These are phyloP conservation scores for Pythium volutum DNA, from an alignment of 352 stramenopile genomes.

Conservation along the genomic window DNA sequence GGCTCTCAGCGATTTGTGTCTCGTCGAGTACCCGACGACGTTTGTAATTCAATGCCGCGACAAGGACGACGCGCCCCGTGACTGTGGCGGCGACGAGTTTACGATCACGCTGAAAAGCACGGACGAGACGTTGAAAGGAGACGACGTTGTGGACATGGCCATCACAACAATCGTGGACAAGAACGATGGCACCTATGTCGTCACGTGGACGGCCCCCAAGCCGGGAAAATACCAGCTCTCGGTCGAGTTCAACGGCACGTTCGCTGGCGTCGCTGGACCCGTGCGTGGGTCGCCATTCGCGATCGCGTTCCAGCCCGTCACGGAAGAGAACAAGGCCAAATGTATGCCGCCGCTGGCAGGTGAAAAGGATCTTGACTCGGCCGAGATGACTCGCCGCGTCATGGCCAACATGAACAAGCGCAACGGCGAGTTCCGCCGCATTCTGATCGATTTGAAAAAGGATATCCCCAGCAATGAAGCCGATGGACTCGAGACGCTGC, in stretches of 20 bases:
- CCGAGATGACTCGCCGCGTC: slow-evolving; percentile 62
- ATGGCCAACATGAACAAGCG: slow-evolving; percentile 85
- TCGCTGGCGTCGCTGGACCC: slow-evolving; percentile 88
- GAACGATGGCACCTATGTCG: slow-evolving; percentile 93
- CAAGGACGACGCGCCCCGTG: slow-evolving; percentile 83
- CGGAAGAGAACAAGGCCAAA: slow-evolving; percentile 71
- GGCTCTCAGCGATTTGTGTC: slow-evolving; percentile 53
- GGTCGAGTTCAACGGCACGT: slow-evolving; percentile 93
- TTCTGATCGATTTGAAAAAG: slow-evolving; percentile 78
- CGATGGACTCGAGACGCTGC: slow-evolving; percentile 73
- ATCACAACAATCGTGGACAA: slow-evolving; percentile 79
- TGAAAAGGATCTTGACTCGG: slow-evolving; percentile 76
- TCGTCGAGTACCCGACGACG: slow-evolving; percentile 70
- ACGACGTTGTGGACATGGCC: slow-evolving; percentile 30
- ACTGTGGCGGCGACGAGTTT: slow-evolving; percentile 96
- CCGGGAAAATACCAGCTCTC: slow-evolving; percentile 86
- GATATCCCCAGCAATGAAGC: slow-evolving; percentile 79
- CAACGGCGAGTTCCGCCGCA: slow-evolving; percentile 75
- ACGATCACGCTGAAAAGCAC: slow-evolving; percentile 55
- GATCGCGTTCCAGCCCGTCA: slow-evolving; percentile 41
- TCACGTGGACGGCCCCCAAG: slow-evolving; percentile 83
- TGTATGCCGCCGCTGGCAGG: slow-evolving; percentile 61
- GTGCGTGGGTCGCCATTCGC: slow-evolving; percentile 94
- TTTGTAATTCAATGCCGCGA: slow-evolving; percentile 93
- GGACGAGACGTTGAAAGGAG: slow-evolving; percentile 37